Base-by-base conservation (phyloP, 345 rosid species). In the Gossypium anomalum region DNA sequence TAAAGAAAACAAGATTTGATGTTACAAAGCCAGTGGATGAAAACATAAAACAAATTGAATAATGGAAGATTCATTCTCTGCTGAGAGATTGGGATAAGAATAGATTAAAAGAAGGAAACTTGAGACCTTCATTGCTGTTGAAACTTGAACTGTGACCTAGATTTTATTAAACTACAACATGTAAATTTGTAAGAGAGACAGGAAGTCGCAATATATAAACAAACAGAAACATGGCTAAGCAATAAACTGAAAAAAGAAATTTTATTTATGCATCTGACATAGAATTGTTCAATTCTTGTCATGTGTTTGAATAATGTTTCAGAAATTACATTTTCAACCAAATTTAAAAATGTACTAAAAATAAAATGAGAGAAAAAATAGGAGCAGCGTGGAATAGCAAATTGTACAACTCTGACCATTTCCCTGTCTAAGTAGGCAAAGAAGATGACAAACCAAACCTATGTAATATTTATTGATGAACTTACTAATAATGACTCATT, bases 101-200 rank as follows among this genome's bases (percentile, higher is more conserved):
- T 43, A 64, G 25, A 64, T 64, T 64, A 19, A 64, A 14, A 13
- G 16, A 64, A 64, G 49, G 49, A 64, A 64, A 64, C 69, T 64
- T 64, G 9, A 64, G 15, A 64, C 69, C 69, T 64, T 64, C 49
- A 64, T 64, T 9, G 49, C 16, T 41, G 69, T 41, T 45, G 49
- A 45, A 45, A 45, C 49, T 45, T 45, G 14, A 2, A n/a, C 49
- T 34, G 23, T 1, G 49, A 34, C 67, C 48, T 14, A 38, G 17
- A 63, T 22, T 63, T 61, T 0, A 23, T 11, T 58, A 22, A 5
- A 27, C 66, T 0, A 7, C 44, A 61, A 61, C 66, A 34, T 47
- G 38, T 20, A 13, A 29, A 62, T 29, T 34, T 29, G 15, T 10
- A 38, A 17, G 49, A 38, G 48, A 38, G 13, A 9, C 0, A 9